These are phyloP conservation scores for Oidiodendron maius DNA, from an alignment of 495 filamentous ascomycete species.

Conservation along the genomic window DNA sequence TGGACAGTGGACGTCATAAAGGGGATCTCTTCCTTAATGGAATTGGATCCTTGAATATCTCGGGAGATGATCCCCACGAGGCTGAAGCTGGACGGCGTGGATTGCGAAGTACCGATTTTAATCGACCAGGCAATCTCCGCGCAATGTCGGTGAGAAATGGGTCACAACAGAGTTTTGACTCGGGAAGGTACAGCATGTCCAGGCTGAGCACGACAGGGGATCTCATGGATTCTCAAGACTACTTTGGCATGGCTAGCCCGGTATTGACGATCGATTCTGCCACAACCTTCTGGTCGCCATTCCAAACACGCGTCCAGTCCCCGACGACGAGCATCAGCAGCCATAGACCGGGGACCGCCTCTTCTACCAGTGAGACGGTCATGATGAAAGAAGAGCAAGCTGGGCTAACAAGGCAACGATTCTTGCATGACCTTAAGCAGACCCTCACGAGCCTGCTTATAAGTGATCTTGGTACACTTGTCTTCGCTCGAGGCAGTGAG, in stretches of 20 bases:
- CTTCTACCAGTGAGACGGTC: constrained; percentile 54
- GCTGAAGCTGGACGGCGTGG: constrained; percentile 23
- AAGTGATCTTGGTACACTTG: constrained; percentile 80
- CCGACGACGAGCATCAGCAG: constrained; percentile 49
- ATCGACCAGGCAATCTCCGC: constrained; percentile 39
- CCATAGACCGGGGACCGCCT: constrained; percentile 45
- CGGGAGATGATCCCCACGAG: constrained; percentile 35
- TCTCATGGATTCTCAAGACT: constrained; percentile 62
- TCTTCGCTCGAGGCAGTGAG: constrained; percentile 83
- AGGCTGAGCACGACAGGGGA: constrained; percentile 43
- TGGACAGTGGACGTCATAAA: constrained; percentile 60
- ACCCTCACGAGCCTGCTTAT: constrained; percentile 78
- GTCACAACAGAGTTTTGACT: constrained; percentile 62
- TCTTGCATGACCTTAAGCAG: constrained; percentile 71
- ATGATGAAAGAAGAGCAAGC: constrained; percentile 37
- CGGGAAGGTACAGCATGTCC: constrained; percentile 56
- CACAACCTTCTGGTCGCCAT: constrained; percentile 85
- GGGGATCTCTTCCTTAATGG: constrained; percentile 44
- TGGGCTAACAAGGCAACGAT: constrained; percentile 44
- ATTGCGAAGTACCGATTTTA: constrained; percentile 38
- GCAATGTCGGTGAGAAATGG: constrained; percentile 48
- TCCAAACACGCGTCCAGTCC: constrained; percentile 56
- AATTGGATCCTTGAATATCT: constrained; percentile 42
- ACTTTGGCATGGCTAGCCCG: constrained; percentile 60
- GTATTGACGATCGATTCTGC: constrained; percentile 70